A percentile compares a stretch with the other conserved stretches of the same genome.
phyloP scores from a whole-genome alignment of 169 alveolate genomes.

The Plasmodium fragile region DNA sequence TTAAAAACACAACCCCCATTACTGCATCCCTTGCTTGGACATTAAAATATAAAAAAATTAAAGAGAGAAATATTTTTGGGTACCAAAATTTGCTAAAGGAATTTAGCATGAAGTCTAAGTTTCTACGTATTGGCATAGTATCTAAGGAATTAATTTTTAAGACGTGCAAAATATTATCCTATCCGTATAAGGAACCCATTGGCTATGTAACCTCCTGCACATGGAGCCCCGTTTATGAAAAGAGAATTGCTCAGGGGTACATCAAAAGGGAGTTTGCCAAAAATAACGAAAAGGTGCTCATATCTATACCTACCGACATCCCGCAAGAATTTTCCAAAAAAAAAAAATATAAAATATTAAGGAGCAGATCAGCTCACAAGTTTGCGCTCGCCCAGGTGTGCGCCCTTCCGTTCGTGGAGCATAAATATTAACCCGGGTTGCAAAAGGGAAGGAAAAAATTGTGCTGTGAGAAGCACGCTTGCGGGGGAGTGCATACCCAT shows the following conservation, averaged over 20 bases:
- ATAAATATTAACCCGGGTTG: constrained; percentile 24
- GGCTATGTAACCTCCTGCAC: constrained; percentile 75
- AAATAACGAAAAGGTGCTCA: constrained; percentile 68
- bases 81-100: constrained; percentile 69
- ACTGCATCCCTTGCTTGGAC: constrained; percentile 84
- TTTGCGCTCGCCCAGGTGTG: constrained; percentile 73
- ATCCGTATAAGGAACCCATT: constrained; percentile 71
- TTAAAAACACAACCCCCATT: constrained; percentile 83
- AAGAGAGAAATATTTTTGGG: constrained; percentile 80
- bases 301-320: constrained; percentile 69
- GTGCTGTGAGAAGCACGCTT: not conserved
- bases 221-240: constrained; percentile 76
- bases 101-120: constrained; percentile 48
- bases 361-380: constrained; percentile 67
- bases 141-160: constrained; percentile 66
- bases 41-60: constrained; percentile 79
- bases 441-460: not conserved
- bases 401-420: constrained; percentile 65
- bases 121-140: constrained; percentile 56
- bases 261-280: constrained; percentile 76
- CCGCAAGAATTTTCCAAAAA: constrained; percentile 69
- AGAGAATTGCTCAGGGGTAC: constrained; percentile 73
- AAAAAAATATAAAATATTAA: constrained; percentile 66
- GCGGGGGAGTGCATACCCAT: not conserved
- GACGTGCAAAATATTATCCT: constrained; percentile 71